Evolutionary conservation across 495 filamentous ascomycete genomes (phyloP).

Genomic region (Aeminium ludgeri): DNA sequence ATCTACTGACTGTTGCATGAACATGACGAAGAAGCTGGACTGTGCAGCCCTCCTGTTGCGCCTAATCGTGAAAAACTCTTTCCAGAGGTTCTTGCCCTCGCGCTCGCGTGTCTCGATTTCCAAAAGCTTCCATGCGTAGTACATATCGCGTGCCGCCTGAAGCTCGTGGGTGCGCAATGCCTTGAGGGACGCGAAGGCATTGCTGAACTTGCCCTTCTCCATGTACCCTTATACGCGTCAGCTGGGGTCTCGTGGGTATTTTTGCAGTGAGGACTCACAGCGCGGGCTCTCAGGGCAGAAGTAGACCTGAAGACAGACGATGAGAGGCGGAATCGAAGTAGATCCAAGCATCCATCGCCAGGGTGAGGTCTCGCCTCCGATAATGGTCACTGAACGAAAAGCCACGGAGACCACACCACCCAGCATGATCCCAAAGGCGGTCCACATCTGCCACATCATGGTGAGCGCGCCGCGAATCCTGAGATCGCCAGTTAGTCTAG

Average conservation of each 20-base stretch:
- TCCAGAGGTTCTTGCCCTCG: constrained; percentile 27
- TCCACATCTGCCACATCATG: constrained; percentile 63
- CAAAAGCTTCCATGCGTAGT: constrained; percentile 45
- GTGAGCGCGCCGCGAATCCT: not conserved
- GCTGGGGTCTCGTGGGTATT: too few species aligned
- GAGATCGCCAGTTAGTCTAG: too few species aligned
- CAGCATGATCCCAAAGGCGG: constrained; percentile 44
- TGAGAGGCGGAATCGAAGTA: not conserved
- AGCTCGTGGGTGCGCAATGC: constrained; percentile 42
- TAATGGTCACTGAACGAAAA: not conserved
- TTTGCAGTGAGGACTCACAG: not conserved
- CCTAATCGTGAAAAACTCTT: constrained; percentile 52
- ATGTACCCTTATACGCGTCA: constrained; percentile 33
- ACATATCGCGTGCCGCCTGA: constrained; percentile 61
- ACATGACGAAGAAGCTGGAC: constrained; percentile 46
- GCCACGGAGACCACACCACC: not conserved
- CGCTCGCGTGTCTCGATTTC: constrained; percentile 12
- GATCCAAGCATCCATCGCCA: constrained; percentile 30
- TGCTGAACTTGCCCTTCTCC: constrained; percentile 10
- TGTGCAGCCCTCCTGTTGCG: constrained; percentile 49
- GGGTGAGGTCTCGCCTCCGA: constrained; percentile 30
- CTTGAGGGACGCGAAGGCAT: constrained; percentile 15
- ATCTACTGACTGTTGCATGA: not conserved
- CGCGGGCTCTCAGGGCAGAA: constrained; percentile 52
- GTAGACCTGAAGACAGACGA: constrained; percentile 30